Evolutionary conservation across 2,329 filamentous ascomycete genomes (phyloP), one percentile per base, ranked within the genome.

Genomic region (Beauveria australis): DNA sequence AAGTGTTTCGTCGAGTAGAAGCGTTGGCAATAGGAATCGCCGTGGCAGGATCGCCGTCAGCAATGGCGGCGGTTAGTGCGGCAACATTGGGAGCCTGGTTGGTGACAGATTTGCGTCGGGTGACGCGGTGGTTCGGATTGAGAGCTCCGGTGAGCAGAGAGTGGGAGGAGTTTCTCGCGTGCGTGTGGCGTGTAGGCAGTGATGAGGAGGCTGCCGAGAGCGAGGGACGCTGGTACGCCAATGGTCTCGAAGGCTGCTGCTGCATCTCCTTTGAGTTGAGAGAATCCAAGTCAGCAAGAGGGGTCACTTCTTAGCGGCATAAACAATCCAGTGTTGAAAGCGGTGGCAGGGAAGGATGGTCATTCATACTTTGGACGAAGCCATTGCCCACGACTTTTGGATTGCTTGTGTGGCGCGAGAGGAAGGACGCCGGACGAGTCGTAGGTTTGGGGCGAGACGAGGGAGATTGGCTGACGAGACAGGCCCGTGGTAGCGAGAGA

Each of bases 41-140:
- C 60, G 78, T 73, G 54, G 78, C 73, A 69, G 78, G 79, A 63
- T 83, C 82, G 66, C 88, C 85, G 71, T 89, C 89, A 69, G 85
- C 85, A 63, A 89, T 77, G 56, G 87, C 89, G 14, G 88, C 88
- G 37, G 89, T 88, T 64, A 93, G 78, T 59, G 89, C 90, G 19
- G 89, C 87, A 51, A 89, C 85, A 74, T 89, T 92, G 73, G 84
- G 81, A 53, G 81, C 82, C 52, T 87, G 84, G 65, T 86, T 88
- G 63, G 90, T 91, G 71, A 96, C 92, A 76, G 92, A 97, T 83
- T 97, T 97, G 69, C 94, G 86, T 70, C 93, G 90, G 68, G 90
- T 92, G 67, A 97, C 86, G 67, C 94, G 89, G 75, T 96, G 89
- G 73, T 85, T 87, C 67, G 87, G 78, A 78, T 92, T 93, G 70